A percentile compares a stretch with the other conserved stretches of the same genome.
These are phyloP conservation scores for Mycosphaerelloides madeirae DNA, from an alignment of 2,329 filamentous ascomycete species.

Conservation along the genomic window DNA sequence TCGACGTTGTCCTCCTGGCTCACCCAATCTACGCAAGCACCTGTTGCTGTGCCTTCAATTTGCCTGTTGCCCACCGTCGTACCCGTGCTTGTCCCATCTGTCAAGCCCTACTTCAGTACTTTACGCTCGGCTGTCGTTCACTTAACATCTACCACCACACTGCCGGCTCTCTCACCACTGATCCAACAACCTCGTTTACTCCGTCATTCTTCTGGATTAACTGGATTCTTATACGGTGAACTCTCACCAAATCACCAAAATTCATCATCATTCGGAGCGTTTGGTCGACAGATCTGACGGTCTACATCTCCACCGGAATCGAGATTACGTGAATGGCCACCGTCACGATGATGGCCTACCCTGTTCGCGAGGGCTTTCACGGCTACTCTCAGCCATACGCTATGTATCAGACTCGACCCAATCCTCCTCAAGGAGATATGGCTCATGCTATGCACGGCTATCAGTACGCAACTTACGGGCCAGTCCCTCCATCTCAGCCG, in stretches of 20 bases:
- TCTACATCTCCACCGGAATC: too few relatives aligned
- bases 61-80: not conserved
- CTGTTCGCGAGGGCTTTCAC: constrained; percentile 24
- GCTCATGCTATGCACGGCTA: constrained; percentile 17
- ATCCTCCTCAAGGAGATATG: constrained; percentile 16
- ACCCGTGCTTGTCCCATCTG: constrained; percentile 1
- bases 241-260: too few relatives aligned
- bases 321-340: constrained; percentile 21
- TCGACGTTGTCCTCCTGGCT: constrained; percentile 13
- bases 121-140: too few relatives aligned
- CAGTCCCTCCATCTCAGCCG: constrained; percentile 9
- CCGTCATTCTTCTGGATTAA: too few relatives aligned
- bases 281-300: too few relatives aligned
- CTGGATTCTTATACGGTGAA: too few relatives aligned
- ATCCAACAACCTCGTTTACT: too few relatives aligned
- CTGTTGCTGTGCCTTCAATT: constrained; percentile 19
- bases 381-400: constrained; percentile 27
- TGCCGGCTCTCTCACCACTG: too few relatives aligned
- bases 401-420: constrained; percentile 23
- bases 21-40: constrained; percentile 20
- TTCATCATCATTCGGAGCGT: too few relatives aligned
- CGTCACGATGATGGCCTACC: constrained; percentile 29
- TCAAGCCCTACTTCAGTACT: too few relatives aligned
- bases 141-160: too few relatives aligned
- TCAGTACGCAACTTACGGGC: constrained; percentile 19